Conservation (phyloP, 331 rosid genomes). For the Malus hybrid region DNA sequence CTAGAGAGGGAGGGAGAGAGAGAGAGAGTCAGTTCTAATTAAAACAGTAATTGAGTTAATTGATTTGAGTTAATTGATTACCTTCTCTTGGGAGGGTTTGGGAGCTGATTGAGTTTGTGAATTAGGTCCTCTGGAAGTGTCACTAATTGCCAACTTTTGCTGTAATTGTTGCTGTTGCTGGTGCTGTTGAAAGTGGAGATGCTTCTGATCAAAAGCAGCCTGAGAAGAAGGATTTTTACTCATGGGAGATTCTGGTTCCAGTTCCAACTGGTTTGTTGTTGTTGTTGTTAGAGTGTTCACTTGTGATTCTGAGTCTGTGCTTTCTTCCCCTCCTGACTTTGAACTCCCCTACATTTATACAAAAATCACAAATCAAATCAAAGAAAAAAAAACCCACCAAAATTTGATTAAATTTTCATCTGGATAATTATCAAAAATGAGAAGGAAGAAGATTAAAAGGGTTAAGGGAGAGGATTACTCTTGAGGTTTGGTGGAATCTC, state of each 20-base stretch:
- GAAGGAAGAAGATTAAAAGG: background rate
- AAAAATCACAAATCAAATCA: too few relatives aligned
- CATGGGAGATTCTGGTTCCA: constrained; percentile 76
- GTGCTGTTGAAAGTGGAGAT: constrained; percentile 38
- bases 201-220: constrained; percentile 45
- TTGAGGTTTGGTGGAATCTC: constrained; percentile 70
- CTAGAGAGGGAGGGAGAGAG: too few relatives aligned
- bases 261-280: constrained; percentile 46
- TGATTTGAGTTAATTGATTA: background rate
- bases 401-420: background rate
- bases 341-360: constrained; percentile 54
- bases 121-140: constrained; percentile 24
- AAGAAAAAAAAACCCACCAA: background rate
- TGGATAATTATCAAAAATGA: background rate
- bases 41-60: background rate
- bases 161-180: constrained; percentile 23
- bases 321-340: constrained; percentile 79
- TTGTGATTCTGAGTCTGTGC: constrained; percentile 84
- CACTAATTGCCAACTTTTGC: constrained; percentile 45
- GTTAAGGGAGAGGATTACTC: constrained; percentile 36
- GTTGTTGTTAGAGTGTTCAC: constrained; percentile 46
- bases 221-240: constrained; percentile 57
- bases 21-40: constrained; percentile 16
- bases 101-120: constrained; percentile 56
- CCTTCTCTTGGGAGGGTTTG: constrained; percentile 69